These are phyloP conservation scores for Rhodotorula graminis DNA, from an alignment of 768 basidiomycete species.

Conservation along the genomic window DNA sequence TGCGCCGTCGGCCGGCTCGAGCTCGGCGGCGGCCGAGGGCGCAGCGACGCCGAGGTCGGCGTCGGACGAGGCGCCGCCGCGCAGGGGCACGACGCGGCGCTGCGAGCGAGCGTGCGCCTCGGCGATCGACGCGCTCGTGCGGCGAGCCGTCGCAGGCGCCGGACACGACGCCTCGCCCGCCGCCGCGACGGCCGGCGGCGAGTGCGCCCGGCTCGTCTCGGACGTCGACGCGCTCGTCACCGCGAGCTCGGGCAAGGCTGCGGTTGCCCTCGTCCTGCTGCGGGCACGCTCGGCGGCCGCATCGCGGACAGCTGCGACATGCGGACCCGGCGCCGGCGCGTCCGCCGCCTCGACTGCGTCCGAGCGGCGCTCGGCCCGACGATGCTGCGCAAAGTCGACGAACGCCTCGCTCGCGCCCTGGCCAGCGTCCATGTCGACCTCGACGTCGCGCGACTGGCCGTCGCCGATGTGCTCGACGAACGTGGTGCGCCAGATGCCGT, in stretches of 20 bases:
- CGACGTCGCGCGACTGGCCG: not conserved
- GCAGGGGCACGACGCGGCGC: slow-evolving; percentile 17
- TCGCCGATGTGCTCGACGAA: slow-evolving; percentile 23
- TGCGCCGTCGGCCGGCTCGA: no score
- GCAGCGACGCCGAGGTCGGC: no score
- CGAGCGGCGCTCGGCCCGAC: not conserved
- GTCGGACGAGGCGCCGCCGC: no score
- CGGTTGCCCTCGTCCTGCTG: no score
- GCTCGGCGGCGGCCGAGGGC: not conserved
- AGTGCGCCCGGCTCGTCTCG: not conserved
- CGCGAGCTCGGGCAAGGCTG: not conserved
- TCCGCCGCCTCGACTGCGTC: not conserved
- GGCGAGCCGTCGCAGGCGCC: not conserved
- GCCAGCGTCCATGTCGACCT: not conserved
- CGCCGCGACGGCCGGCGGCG: not conserved
- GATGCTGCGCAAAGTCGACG: slow-evolving; percentile 2
- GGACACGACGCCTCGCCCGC: not conserved
- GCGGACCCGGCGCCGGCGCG: no score
- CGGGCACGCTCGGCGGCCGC: no score
- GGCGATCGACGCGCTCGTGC: slow-evolving; percentile 8
- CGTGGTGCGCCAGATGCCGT: slow-evolving; percentile 22
- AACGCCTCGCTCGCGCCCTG: not conserved
- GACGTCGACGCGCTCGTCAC: slow-evolving; percentile 11
- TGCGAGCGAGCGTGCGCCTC: slow-evolving; percentile 13
- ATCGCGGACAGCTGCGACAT: no score